Conservation (phyloP, 768 basidiomycete species). For the Pleurotus salmoneostramineus region DNA sequence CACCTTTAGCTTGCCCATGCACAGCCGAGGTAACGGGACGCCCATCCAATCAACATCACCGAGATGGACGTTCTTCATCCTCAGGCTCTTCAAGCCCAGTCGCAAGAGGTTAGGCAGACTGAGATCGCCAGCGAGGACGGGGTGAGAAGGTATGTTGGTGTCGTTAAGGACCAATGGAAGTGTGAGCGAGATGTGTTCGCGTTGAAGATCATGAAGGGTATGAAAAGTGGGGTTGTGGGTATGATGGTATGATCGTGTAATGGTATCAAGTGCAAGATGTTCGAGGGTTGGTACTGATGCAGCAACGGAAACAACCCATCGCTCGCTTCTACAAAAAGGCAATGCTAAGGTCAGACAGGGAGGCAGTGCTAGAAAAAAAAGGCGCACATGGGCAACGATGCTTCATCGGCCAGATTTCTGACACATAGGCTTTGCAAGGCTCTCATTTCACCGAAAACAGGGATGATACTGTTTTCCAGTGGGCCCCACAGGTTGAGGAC, state of each 20-base stretch:
- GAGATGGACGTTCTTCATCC: slow-evolving; percentile 68
- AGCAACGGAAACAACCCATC: slow-evolving; percentile 66
- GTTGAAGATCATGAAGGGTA: not conserved
- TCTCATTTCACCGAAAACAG: slow-evolving; percentile 40
- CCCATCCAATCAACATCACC: slow-evolving; percentile 58
- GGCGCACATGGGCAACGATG: slow-evolving; percentile 40
- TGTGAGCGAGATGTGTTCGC: slow-evolving; percentile 47
- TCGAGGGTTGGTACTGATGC: slow-evolving; percentile 52
- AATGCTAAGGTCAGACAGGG: not conserved
- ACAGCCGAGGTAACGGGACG: slow-evolving; percentile 26
- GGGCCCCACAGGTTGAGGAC: slow-evolving; percentile 45
- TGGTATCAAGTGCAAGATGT: slow-evolving; percentile 55
- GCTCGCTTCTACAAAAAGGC: slow-evolving; percentile 48
- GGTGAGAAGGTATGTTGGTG: slow-evolving; percentile 53
- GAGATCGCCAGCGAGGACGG: slow-evolving; percentile 50
- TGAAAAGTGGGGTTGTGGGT: slow-evolving; percentile 13
- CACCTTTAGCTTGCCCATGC: slow-evolving; percentile 47
- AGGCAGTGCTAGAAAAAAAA: slow-evolving; percentile 2
- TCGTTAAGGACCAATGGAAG: slow-evolving; percentile 64
- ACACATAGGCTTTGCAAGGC: slow-evolving; percentile 45
- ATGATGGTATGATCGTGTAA: slow-evolving; percentile 65
- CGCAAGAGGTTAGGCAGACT: slow-evolving; percentile 63
- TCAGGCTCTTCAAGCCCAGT: slow-evolving; percentile 57
- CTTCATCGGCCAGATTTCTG: slow-evolving; percentile 39
- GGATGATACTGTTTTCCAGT: slow-evolving; percentile 43